Conservation (phyloP, 2,329 filamentous ascomycete species). For the Ceratocystis papillata region DNA sequence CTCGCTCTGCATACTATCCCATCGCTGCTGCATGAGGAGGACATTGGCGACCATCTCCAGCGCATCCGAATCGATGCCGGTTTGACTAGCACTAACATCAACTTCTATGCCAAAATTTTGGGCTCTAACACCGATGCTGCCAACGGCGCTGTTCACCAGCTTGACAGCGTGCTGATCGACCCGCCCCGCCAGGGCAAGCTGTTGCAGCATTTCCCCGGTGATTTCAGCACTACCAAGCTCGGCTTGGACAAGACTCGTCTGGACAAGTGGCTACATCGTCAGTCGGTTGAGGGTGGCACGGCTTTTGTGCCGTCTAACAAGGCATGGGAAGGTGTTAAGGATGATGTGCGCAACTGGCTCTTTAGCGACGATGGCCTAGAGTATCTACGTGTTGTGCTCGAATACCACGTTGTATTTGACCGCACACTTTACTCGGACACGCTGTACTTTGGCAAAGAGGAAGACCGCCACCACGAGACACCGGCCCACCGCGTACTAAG, state of each 20-base stretch:
- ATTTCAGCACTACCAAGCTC: slow-evolving; percentile 69
- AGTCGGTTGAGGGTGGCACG: slow-evolving; percentile 52
- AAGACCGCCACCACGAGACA: neutral
- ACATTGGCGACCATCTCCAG: slow-evolving; percentile 57
- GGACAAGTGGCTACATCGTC: slow-evolving; percentile 46
- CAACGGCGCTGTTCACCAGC: slow-evolving; percentile 71
- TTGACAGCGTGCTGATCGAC: slow-evolving; percentile 65
- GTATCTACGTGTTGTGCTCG: slow-evolving; percentile 65
- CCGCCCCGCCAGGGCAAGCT: slow-evolving; percentile 50
- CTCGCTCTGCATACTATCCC: slow-evolving; percentile 63
- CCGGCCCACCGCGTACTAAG: neutral
- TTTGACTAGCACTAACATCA: slow-evolving; percentile 54
- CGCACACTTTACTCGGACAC: slow-evolving; percentile 75
- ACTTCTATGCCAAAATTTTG: slow-evolving; percentile 64
- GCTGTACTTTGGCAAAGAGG: slow-evolving; percentile 43
- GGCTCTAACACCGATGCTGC: slow-evolving; percentile 53
- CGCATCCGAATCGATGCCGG: slow-evolving; percentile 59
- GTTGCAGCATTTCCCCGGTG: slow-evolving; percentile 55
- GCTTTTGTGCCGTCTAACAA: slow-evolving; percentile 71
- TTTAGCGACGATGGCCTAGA: slow-evolving; percentile 65
- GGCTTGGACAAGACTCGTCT: slow-evolving; percentile 67
- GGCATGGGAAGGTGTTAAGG: slow-evolving; percentile 68
- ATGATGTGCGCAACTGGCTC: slow-evolving; percentile 66
- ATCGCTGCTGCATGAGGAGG: slow-evolving; percentile 48
- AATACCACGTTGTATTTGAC: slow-evolving; percentile 67